These are phyloP conservation scores for Phytomonas serpens DNA, from an alignment of 208 protist species.

Conservation along the genomic window DNA sequence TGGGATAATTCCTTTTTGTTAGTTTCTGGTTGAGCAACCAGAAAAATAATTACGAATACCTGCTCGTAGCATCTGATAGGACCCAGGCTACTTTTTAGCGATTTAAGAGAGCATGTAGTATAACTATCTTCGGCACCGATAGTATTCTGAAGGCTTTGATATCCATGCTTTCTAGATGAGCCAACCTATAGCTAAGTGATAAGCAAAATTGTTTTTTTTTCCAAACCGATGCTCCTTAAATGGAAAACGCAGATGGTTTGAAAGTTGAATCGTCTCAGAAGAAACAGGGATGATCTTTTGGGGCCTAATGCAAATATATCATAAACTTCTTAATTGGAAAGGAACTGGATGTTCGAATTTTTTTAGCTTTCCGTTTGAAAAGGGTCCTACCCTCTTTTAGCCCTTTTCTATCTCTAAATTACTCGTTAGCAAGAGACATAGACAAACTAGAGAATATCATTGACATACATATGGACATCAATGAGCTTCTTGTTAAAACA, in stretches of 20 bases:
- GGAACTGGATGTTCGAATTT: constrained; percentile 1
- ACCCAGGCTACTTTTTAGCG: not conserved
- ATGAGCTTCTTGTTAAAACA: constrained; percentile 35
- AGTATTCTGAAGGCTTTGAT: not conserved
- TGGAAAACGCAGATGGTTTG: not conserved
- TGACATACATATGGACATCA: constrained; percentile 31
- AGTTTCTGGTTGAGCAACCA: not conserved
- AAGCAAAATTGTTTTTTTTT: not conserved
- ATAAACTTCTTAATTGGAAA: not conserved
- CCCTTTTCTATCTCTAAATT: constrained; percentile 8
- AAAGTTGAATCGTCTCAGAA: not conserved
- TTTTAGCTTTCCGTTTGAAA: constrained; percentile 2
- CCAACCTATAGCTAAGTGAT: not conserved
- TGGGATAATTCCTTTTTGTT: not conserved
- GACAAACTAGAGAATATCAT: not conserved
- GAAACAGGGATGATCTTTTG: not conserved
- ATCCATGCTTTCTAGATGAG: not conserved
- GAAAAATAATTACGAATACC: not conserved
- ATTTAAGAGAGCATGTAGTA: not conserved
- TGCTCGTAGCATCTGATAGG: not conserved
- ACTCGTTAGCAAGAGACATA: constrained; percentile 3
- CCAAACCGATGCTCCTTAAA: not conserved
- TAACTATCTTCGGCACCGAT: not conserved
- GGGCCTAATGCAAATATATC: not conserved
- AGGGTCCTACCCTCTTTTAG: not conserved